Percentiles rank a stretch among this genome's conserved stretches.
Conservation (phyloP, 139 green algal species). For the Volvox africanus region DNA sequence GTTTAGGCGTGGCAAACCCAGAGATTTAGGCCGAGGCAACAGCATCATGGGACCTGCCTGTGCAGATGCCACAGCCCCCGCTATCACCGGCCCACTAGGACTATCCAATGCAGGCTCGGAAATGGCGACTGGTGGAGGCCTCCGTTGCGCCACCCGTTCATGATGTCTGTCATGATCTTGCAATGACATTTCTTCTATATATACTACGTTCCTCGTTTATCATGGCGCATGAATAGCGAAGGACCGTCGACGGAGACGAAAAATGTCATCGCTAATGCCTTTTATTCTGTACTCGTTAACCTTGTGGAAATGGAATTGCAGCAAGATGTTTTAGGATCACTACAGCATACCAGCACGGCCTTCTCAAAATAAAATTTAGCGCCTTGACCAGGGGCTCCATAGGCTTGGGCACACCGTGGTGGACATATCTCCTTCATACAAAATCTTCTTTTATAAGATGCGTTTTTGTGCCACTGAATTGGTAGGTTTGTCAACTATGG, state of each 20-base stretch:
- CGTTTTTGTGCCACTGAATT: too few species aligned
- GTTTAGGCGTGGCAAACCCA: neutral
- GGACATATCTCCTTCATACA: too few species aligned
- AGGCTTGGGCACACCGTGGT: too few species aligned
- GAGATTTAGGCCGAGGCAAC: neutral
- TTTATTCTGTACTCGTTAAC: too few species aligned
- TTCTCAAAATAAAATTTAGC: too few species aligned
- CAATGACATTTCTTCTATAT: neutral
- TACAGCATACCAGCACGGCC: too few species aligned
- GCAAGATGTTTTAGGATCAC: too few species aligned
- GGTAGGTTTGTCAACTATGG: too few species aligned
- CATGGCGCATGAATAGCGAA: neutral
- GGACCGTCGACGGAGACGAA: slow-evolving; percentile 6
- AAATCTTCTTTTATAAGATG: too few species aligned
- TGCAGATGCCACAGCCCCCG: neutral
- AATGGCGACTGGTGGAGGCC: neutral
- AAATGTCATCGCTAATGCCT: too few species aligned
- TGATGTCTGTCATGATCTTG: neutral
- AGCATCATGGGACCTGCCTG: neutral
- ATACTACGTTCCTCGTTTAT: neutral
- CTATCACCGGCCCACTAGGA: neutral
- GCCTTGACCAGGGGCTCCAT: too few species aligned
- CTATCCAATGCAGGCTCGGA: neutral
- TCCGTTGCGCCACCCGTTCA: neutral
- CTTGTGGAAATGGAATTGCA: too few species aligned